These are phyloP conservation scores for Dendrobium officinale DNA, from an alignment of 106 monocot species.

Conservation along the genomic window DNA sequence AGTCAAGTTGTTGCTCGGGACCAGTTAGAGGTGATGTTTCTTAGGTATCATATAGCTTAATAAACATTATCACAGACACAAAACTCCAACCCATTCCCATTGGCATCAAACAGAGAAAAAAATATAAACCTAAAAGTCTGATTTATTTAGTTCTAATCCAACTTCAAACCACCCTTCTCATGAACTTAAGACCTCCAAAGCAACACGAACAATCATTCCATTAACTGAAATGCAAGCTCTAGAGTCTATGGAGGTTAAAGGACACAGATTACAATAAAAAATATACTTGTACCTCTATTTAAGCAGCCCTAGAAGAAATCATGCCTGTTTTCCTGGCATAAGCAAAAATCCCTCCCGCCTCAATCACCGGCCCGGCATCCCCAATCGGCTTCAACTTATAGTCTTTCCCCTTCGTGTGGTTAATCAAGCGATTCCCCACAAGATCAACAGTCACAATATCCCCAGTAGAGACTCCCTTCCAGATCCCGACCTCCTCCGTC, in stretches of 20 bases:
- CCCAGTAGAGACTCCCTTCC: slow-evolving; percentile 67
- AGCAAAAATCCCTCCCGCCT: slow-evolving; percentile 94
- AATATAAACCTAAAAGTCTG: background rate
- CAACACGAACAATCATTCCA: background rate
- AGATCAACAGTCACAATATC: slow-evolving; percentile 80
- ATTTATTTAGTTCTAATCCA: background rate
- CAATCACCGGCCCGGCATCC: slow-evolving; percentile 89
- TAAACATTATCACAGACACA: too few species aligned
- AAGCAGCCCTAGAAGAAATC: slow-evolving; percentile 38
- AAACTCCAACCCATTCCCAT: too few species aligned
- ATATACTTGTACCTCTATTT: background rate
- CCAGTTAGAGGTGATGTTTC: too few species aligned
- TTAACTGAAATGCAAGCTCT: background rate
- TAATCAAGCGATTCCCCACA: slow-evolving; percentile 33
- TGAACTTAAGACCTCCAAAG: background rate
- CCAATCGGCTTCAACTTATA: slow-evolving; percentile 83
- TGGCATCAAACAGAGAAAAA: too few species aligned
- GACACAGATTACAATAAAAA: background rate
- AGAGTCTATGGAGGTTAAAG: background rate
- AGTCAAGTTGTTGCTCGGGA: too few species aligned
- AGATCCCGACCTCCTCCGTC: slow-evolving; percentile 43
- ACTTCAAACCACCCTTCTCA: background rate
- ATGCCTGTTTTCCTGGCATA: slow-evolving; percentile 93
- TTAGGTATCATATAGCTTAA: too few species aligned
- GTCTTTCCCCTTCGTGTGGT: slow-evolving; percentile 77